Evolutionary conservation across 73 alveolate genomes (phyloP).

Genomic region (Tetrahymena thermophila): DNA sequence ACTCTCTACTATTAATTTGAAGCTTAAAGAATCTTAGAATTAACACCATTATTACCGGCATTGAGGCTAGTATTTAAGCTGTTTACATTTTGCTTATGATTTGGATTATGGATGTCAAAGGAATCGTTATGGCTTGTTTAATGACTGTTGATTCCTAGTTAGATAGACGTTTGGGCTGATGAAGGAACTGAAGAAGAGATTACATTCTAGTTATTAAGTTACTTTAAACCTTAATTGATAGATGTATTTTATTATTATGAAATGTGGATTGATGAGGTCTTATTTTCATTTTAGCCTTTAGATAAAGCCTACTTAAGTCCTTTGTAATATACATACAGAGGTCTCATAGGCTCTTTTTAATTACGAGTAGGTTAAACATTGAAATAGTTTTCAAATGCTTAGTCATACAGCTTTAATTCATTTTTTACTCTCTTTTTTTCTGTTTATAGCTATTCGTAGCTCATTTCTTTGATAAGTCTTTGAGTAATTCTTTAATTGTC

Average conservation of each 20-base stretch:
- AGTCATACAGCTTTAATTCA: constrained; percentile 74
- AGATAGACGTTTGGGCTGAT: not conserved
- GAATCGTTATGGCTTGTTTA: not conserved
- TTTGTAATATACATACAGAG: constrained; percentile 79
- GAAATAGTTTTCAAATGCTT: constrained; percentile 45
- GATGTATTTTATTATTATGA: not conserved
- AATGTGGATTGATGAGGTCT: not conserved
- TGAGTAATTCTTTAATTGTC: not conserved
- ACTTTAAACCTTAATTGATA: not conserved
- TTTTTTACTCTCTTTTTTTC: constrained; percentile 77
- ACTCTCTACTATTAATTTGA: not conserved
- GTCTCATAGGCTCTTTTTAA: constrained; percentile 91
- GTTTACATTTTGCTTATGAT: not conserved
- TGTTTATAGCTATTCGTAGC: constrained; percentile 45
- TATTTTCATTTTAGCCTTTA: constrained; percentile 35
- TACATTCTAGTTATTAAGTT: not conserved
- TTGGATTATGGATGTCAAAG: not conserved
- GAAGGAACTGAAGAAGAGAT: not conserved
- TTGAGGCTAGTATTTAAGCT: not conserved
- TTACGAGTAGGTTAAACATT: constrained; percentile 53
- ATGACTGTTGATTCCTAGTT: not conserved
- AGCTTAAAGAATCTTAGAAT: not conserved
- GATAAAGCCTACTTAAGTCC: constrained; percentile 58
- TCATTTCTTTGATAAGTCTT: not conserved
- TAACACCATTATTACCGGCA: not conserved